Base-by-base conservation (phyloP, 345 rosid species). In the Combretum micranthum region DNA sequence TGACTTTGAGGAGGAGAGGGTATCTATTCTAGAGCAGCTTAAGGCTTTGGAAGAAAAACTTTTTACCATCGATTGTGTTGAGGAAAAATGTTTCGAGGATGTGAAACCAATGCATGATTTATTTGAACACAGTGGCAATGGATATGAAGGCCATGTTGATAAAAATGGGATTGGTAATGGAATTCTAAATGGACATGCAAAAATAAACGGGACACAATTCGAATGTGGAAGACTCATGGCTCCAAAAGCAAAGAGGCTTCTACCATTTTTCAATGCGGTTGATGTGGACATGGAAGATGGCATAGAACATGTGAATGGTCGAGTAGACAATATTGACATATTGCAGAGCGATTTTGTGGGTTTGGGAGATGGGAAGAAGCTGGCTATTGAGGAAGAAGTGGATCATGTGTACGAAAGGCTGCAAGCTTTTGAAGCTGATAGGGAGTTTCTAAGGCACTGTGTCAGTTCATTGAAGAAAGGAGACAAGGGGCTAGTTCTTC, bases 1-100 rank as follows among this genome's bases (percentile, higher is more conserved):
- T 42, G 72, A 70, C 66, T 94, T 87, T 12, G 96, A 94, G 69
- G 96, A 80, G 47, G 96, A 94, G 70, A 85, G 93, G 78, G 47
- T 84, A 50, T 85, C 68, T 1, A 94, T 94, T 73, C 92, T 90
- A 6, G 94, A 89, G 69, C 88, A 89, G 66, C 85, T 94, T 56
- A 90, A 85, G 79, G 77, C 69, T 54, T 80, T 94, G 82, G 99
- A 87, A 71, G 96, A 85, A 76, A 87, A 85, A 66, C 77, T 94
- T 50, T 71, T 83, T 44, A 65, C 62, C 1, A 56, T 82, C 13
- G 79, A 77, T 25, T 78, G 78, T 20, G 88, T 73, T 59, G 95
- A 85, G 20, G 93, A 75, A 15, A 61, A 68, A 16, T 65, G 64
- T 42, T 80, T 71, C 2, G 80, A 80, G 64, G 86, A 82, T 60